Percentiles rank a stretch among this genome's conserved stretches.
Conservation (phyloP, 352 stramenopile genomes). For the Phytophthora citrophthora region DNA sequence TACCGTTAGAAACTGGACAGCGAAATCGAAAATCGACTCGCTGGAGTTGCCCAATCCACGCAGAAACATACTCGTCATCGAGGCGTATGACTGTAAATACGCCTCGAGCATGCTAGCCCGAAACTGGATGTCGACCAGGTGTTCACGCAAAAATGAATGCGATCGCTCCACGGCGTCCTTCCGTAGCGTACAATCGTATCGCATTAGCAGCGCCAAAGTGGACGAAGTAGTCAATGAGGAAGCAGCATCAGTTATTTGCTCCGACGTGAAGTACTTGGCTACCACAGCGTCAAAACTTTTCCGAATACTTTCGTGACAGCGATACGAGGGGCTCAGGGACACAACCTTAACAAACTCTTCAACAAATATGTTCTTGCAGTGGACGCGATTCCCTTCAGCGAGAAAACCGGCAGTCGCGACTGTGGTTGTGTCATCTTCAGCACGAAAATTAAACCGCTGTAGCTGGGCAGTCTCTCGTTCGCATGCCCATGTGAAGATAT, state of each 20-base stretch:
- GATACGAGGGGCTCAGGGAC: slow-evolving; percentile 59
- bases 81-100: slow-evolving; percentile 72
- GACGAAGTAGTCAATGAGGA: slow-evolving; percentile 26
- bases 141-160: slow-evolving; percentile 76
- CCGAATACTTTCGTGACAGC: slow-evolving; percentile 62
- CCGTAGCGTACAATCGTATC: slow-evolving; percentile 71
- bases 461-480: slow-evolving; percentile 43
- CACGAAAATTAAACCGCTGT: slow-evolving; percentile 43
- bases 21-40: slow-evolving; percentile 91
- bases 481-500: slow-evolving; percentile 37
- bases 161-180: slow-evolving; percentile 64
- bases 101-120: slow-evolving; percentile 77
- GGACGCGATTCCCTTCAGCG: slow-evolving; percentile 38
- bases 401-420: slow-evolving; percentile 29
- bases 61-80: slow-evolving; percentile 81
- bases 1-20: slow-evolving; percentile 86
- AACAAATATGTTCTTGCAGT: slow-evolving; percentile 78
- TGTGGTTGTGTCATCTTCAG: slow-evolving; percentile 19
- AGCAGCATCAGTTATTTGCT: slow-evolving; percentile 7
- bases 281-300: slow-evolving; percentile 66
- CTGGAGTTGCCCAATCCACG: slow-evolving; percentile 82
- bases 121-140: slow-evolving; percentile 77
- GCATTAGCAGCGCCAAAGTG: slow-evolving; percentile 59
- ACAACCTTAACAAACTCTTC: slow-evolving; percentile 74
- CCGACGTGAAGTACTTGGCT: slow-evolving; percentile 47